These are phyloP conservation scores for Dipodascus geniculatus DNA, from an alignment of 805 yeast genomes.

Conservation along the genomic window DNA sequence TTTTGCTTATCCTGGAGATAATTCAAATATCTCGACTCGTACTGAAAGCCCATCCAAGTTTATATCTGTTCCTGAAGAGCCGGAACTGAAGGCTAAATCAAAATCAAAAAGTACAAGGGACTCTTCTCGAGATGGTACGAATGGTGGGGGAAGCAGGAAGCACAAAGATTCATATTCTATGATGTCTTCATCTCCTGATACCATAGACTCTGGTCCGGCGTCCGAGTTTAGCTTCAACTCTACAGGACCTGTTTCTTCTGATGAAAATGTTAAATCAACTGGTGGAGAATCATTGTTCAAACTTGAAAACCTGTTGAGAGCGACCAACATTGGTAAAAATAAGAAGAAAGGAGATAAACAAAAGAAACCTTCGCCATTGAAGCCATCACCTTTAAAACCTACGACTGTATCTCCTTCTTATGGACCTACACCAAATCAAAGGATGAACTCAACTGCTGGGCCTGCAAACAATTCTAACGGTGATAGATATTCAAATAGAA, in stretches of 20 bases:
- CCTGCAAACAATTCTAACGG: neutral
- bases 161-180: neutral
- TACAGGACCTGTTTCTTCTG: neutral
- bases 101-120: neutral
- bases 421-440: neutral
- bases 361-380: neutral
- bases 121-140: neutral
- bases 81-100: neutral
- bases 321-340: slow-evolving; percentile 1
- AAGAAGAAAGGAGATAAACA: neutral
- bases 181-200: neutral
- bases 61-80: neutral
- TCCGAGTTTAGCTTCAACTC: neutral
- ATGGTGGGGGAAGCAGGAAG: neutral
- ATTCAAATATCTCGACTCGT: neutral
- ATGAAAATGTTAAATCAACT: neutral
- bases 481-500: neutral
- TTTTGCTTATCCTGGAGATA: neutral
- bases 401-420: neutral
- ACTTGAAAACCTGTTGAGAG: neutral
- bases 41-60: neutral
- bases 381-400: neutral
- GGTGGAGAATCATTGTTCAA: neutral
- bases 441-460: neutral
- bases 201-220: neutral